Evolutionary conservation across 2,329 filamentous ascomycete genomes (phyloP), one percentile per base, ranked within the genome.

Genomic region (Bipolaris oryzae): DNA sequence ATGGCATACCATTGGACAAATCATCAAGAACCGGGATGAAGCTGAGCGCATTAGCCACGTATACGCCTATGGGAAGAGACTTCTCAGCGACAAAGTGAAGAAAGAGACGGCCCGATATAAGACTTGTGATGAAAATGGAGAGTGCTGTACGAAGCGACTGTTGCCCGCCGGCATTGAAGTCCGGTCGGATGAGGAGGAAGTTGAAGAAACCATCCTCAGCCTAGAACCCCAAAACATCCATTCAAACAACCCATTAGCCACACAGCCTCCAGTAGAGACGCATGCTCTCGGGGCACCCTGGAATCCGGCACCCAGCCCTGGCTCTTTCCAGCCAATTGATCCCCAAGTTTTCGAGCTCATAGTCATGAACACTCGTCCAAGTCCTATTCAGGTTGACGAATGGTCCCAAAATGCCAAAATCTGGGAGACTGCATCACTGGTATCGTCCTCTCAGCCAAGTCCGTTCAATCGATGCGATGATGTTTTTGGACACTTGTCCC

Each of bases 1-100:
- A 7, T 71, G 67, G 67, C 53, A 61, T 31, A 58, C 50, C 31
- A 53, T 69, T 23, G 52, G 57, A 11, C 57, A 55, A 20, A 57
- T 57, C 38, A 56, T 63, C 11, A 50, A 61, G 23, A 62, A 62
- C 23, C 50, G 57, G 21, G 66, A 68, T 6, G 35, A 39, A 25
- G 9, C 0, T 7, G 23, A 11, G 9, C n/a, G 5, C 3, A 2
- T 18, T 11, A 28, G 21, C 9, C 16, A 15, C 11, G 34, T 49
- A 20, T 31, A 49, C 7, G 46, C 35, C 7, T 20, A 39, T 7
- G 46, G 46, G 21, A 31, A n/a, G 5, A 49, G 35, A 13, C 20
- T 39, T 13, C 7, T 35, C 0, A 13, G 13, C 7, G 35, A 39
- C 6, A 49, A 39, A 16, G 34, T 49, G 3, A 49, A 31, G 18